phyloP scores from a whole-genome alignment of 306 rosid genomes.

The Alnus glutinosa region DNA sequence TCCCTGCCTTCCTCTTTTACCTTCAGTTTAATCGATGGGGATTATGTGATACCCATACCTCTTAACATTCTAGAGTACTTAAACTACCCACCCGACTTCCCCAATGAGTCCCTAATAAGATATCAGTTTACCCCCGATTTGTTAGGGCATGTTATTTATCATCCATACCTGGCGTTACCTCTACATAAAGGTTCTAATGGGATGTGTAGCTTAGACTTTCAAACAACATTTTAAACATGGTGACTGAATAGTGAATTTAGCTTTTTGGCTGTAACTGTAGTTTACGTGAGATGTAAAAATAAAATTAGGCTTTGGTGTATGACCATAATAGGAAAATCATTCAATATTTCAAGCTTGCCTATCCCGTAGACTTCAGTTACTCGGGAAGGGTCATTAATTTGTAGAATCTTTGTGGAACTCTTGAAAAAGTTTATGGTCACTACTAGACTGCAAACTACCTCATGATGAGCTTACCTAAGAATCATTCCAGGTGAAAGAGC shows the following conservation, averaged over 20 bases:
- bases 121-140: background rate
- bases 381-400: background rate
- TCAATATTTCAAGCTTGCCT: background rate
- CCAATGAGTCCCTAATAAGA: background rate
- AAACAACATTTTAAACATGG: background rate
- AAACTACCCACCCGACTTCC: background rate
- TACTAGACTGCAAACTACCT: conserved; percentile 8
- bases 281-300: background rate
- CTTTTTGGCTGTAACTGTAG: background rate
- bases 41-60: background rate
- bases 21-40: conserved; percentile 1
- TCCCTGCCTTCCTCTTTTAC: background rate
- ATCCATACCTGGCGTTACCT: background rate
- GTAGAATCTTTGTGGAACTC: conserved; percentile 10
- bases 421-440: conserved; percentile 1
- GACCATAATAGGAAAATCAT: background rate
- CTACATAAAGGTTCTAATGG: background rate
- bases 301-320: background rate
- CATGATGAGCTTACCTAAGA: conserved; percentile 13
- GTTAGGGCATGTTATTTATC: background rate
- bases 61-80: background rate
- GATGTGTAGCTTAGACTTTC: background rate
- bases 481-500: conserved; percentile 70
- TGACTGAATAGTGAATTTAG: background rate
- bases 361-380: background rate